These are phyloP conservation scores for Xanthoconium separans DNA, from an alignment of 1,284 basidiomycete genomes.

Conservation along the genomic window DNA sequence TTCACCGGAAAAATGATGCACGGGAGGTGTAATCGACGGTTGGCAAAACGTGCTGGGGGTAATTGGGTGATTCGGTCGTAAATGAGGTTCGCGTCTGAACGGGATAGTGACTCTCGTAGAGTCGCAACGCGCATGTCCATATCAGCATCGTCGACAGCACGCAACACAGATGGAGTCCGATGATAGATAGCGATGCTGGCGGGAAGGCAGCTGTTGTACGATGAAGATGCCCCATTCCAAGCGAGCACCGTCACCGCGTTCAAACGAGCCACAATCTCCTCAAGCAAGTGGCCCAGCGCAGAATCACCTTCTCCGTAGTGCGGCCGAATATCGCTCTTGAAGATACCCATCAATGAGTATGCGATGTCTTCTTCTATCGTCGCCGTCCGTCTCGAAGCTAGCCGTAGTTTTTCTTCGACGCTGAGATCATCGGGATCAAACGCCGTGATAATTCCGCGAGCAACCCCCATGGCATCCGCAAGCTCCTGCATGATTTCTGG, in stretches of 20 bases:
- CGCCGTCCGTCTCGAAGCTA: background rate
- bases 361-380: conserved; percentile 5
- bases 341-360: conserved; percentile 7
- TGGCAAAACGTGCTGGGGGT: background rate
- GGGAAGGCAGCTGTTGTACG: conserved; percentile 17
- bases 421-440: conserved; percentile 6
- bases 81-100: background rate
- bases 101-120: background rate
- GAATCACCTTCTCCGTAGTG: conserved; percentile 13
- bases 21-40: background rate
- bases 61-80: background rate
- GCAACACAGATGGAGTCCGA: background rate
- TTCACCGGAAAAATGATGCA: background rate
- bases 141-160: background rate
- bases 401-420: conserved; percentile 13
- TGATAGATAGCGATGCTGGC: conserved; percentile 8
- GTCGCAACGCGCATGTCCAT: background rate
- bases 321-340: conserved; percentile 17
- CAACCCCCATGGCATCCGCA: background rate
- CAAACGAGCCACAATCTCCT: conserved; percentile 16
- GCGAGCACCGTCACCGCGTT: conserved; percentile 16
- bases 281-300: conserved; percentile 15
- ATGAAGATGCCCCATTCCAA: conserved; percentile 15
- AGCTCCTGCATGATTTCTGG: conserved; percentile 15
- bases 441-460: background rate